A percentile compares a stretch with the other conserved stretches of the same genome.
Conservation (phyloP, 306 rosid genomes). For the Begonia masoniana region DNA sequence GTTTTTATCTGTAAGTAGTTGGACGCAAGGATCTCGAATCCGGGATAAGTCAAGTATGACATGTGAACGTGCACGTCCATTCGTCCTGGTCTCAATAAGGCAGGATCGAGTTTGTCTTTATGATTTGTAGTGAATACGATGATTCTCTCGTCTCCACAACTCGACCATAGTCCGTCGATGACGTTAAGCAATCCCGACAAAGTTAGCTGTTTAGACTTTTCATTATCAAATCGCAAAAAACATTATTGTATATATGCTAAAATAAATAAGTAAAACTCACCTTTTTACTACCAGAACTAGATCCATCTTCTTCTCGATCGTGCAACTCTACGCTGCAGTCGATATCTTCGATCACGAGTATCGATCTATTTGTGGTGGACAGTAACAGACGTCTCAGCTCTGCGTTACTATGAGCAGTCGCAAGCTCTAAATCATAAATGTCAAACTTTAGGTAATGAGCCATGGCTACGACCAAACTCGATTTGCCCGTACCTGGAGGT, state of each 20-base stretch:
- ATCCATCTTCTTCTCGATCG: constrained; percentile 9
- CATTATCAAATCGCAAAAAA: too few relatives aligned
- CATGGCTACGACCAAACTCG: constrained; percentile 48
- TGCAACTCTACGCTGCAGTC: constrained; percentile 32
- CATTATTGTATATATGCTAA: background rate
- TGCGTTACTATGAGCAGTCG: constrained; percentile 2
- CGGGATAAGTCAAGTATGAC: constrained; percentile 25
- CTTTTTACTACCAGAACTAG: constrained; percentile 5
- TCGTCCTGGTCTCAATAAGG: constrained; percentile 39
- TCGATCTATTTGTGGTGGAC: constrained; percentile 28
- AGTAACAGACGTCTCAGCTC: constrained; percentile 19
- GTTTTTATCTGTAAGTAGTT: constrained; percentile 15
- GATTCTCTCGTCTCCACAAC: constrained; percentile 30
- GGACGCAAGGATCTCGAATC: constrained; percentile 20
- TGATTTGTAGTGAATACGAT: constrained; percentile 31
- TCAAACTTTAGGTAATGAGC: constrained; percentile 35
- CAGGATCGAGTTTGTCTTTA: constrained; percentile 31
- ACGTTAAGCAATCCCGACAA: constrained; percentile 34
- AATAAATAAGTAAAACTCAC: constrained; percentile 4
- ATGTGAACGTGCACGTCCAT: constrained; percentile 43
- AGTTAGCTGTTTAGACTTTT: constrained; percentile 20
- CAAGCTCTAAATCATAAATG: constrained; percentile 44
- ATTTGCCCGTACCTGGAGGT: constrained; percentile 50
- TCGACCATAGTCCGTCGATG: constrained; percentile 32
- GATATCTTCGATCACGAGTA: constrained; percentile 43